A percentile compares a stretch with the other conserved stretches of the same genome.
Conservation (phyloP, 768 basidiomycete genomes). For the Russula foetens region DNA sequence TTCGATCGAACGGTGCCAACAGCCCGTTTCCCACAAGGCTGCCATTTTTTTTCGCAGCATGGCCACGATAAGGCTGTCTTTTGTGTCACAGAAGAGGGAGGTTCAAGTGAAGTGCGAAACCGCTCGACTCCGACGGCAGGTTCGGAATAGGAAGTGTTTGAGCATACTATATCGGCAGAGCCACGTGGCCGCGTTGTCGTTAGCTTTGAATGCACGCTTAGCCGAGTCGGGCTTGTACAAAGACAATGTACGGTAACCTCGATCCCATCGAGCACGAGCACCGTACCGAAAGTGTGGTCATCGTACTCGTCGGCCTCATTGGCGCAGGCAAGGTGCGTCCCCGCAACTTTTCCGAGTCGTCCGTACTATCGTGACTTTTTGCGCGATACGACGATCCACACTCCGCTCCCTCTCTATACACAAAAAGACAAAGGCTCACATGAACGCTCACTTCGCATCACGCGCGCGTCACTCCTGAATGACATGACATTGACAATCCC, state of each 20-base stretch:
- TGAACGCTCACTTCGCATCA: not conserved
- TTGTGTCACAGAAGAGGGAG: slow-evolving; percentile 16
- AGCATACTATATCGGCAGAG: slow-evolving; percentile 18
- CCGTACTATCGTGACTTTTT: not conserved
- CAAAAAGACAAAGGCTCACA: no score
- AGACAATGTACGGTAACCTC: slow-evolving; percentile 8
- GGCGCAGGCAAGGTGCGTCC: not conserved
- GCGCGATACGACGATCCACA: not conserved
- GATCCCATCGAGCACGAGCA: not conserved
- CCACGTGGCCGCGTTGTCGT: slow-evolving; percentile 13
- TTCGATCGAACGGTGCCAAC: slow-evolving; percentile 16
- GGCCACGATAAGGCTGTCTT: slow-evolving; percentile 14
- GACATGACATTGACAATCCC: slow-evolving; percentile 16
- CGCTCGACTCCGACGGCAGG: slow-evolving; percentile 15
- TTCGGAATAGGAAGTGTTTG: slow-evolving; percentile 2
- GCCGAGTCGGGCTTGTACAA: slow-evolving; percentile 17
- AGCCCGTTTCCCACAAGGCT: slow-evolving; percentile 9
- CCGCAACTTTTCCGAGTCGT: not conserved
- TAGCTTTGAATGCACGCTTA: not conserved
- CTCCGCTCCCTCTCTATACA: no score
- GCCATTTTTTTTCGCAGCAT: slow-evolving; percentile 7
- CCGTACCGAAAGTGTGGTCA: slow-evolving; percentile 17
- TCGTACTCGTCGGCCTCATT: slow-evolving; percentile 1
- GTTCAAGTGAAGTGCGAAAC: slow-evolving; percentile 5
- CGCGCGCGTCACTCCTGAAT: slow-evolving; percentile 33